Evolutionary conservation across 176 grass and related monocot genomes (phyloP).

Genomic region (Typha latifolia): DNA sequence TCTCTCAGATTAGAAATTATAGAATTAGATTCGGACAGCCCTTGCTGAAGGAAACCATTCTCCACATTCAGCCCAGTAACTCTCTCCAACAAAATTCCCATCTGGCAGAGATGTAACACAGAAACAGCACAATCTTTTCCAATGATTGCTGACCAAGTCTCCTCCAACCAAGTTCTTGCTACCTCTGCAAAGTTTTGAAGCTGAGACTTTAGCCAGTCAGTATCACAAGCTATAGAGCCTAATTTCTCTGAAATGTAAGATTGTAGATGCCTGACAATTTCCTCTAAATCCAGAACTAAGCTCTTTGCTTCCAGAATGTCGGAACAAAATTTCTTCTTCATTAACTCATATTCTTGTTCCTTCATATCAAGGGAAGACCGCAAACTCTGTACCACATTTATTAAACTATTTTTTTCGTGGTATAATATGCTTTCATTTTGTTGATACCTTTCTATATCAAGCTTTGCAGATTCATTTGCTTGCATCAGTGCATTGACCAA

Average conservation of each 20-base stretch:
- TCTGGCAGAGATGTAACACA: slow-evolving; percentile 83
- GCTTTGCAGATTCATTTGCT: slow-evolving; percentile 63
- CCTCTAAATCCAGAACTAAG: slow-evolving; percentile 62
- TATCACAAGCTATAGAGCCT: slow-evolving; percentile 56
- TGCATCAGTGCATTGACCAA: slow-evolving; percentile 57
- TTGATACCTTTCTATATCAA: slow-evolving; percentile 38
- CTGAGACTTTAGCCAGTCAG: slow-evolving; percentile 52
- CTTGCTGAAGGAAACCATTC: slow-evolving; percentile 76
- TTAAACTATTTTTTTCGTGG: slow-evolving; percentile 36
- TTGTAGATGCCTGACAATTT: slow-evolving; percentile 42
- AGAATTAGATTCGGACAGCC: slow-evolving; percentile 62
- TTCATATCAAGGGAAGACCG: slow-evolving; percentile 37
- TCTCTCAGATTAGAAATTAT: slow-evolving; percentile 68
- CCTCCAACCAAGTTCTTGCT: slow-evolving; percentile 58
- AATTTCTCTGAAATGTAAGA: slow-evolving; percentile 41
- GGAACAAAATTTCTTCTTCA: slow-evolving; percentile 44
- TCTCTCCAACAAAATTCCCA: slow-evolving; percentile 82
- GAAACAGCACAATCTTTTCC: slow-evolving; percentile 93
- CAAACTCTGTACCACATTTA: slow-evolving; percentile 42
- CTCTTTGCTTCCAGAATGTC: slow-evolving; percentile 38
- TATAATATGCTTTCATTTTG: slow-evolving; percentile 43
- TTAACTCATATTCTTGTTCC: slow-evolving; percentile 43
- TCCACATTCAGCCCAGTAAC: slow-evolving; percentile 74
- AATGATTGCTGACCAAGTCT: slow-evolving; percentile 87
- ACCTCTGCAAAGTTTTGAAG: slow-evolving; percentile 38